phyloP scores from a whole-genome alignment of 2,329 filamentous ascomycete genomes.

The Ascochyta clinopodiicola region DNA sequence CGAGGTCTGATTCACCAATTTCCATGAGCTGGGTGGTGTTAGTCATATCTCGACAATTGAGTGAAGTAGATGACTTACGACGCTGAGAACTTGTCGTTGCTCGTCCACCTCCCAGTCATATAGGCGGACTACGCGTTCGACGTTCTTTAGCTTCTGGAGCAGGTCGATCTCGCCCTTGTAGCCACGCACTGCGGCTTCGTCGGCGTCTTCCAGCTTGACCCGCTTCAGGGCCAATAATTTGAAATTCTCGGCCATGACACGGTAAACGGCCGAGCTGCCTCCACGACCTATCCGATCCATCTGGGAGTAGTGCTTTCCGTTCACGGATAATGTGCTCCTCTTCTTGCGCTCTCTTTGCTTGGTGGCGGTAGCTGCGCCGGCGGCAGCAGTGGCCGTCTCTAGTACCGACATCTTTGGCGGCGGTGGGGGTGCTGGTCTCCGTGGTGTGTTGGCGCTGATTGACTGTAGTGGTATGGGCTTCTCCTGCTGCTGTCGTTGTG shows the following conservation, averaged over 20 bases:
- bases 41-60: conserved; percentile 1
- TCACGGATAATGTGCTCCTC: conserved; percentile 83
- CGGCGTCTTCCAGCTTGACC: conserved; percentile 87
- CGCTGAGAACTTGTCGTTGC: conserved; percentile 84
- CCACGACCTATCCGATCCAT: conserved; percentile 91
- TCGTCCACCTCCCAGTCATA: conserved; percentile 94
- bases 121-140: conserved; percentile 88
- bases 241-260: conserved; percentile 95
- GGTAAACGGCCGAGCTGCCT: conserved; percentile 92
- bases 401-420: conserved; percentile 96
- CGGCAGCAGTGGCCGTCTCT: conserved; percentile 86
- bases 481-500: conserved; percentile 47
- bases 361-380: conserved; percentile 74
- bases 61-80: conserved; percentile 63
- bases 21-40: conserved; percentile 78
- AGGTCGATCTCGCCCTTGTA: conserved; percentile 97
- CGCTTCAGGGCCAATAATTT: conserved; percentile 94
- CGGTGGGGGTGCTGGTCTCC: conserved; percentile 76
- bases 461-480: conserved; percentile 58
- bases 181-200: conserved; percentile 80
- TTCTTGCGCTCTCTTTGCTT: conserved; percentile 75
- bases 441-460: conserved; percentile 74
- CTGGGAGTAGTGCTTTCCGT: conserved; percentile 88
- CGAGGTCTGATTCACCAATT: conserved; percentile 91
- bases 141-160: conserved; percentile 78